These are phyloP conservation scores for Penicillium simplicissimum DNA, from an alignment of 495 filamentous ascomycete species.

Conservation along the genomic window DNA sequence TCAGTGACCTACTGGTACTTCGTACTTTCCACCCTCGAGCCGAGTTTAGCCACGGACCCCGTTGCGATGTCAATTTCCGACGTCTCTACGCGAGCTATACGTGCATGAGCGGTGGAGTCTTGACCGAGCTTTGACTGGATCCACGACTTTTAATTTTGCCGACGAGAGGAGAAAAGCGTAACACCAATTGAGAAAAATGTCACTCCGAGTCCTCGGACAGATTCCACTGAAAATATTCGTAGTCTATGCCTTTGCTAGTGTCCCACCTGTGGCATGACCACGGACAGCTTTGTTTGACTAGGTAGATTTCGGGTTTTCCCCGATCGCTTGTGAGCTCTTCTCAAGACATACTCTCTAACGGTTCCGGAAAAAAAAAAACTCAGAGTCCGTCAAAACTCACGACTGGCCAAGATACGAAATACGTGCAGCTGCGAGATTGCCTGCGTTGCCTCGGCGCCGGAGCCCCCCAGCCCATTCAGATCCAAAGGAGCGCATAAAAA, in stretches of 20 bases:
- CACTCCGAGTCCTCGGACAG: not conserved
- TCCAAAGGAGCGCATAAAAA: not conserved
- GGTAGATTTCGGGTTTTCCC: not conserved
- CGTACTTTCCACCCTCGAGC: not conserved
- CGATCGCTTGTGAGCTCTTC: not conserved
- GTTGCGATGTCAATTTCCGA: not conserved
- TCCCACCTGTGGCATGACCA: not conserved
- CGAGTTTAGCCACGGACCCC: not conserved
- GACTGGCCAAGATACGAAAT: not conserved
- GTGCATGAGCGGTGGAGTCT: not conserved
- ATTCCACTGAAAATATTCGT: not conserved
- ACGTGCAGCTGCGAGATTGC: slow-evolving; percentile 1
- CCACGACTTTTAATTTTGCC: not conserved
- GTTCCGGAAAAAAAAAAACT: too few species aligned
- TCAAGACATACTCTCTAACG: too few species aligned
- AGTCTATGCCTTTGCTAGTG: not conserved
- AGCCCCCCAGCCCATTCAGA: slow-evolving; percentile 9
- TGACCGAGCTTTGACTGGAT: not conserved
- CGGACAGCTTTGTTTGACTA: not conserved
- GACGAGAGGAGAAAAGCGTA: not conserved
- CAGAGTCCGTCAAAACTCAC: too few species aligned
- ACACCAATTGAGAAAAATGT: not conserved
- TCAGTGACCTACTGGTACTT: too few species aligned
- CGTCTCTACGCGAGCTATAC: not conserved
- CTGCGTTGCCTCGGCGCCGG: slow-evolving; percentile 24